phyloP scores from a whole-genome alignment of 441 rosid genomes.

The Macaranga tanarius region DNA sequence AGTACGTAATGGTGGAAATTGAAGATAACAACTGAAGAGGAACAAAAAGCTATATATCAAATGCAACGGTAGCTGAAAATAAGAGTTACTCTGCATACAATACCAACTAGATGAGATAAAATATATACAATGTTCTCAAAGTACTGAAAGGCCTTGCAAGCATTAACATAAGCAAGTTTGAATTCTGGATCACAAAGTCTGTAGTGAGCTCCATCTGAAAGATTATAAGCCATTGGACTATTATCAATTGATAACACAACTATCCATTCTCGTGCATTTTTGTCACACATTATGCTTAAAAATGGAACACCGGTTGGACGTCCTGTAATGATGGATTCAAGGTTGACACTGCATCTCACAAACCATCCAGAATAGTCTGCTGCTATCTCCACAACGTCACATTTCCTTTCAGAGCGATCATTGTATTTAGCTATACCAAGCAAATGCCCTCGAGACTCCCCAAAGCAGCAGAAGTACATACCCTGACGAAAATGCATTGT shows the following conservation, averaged over 20 bases:
- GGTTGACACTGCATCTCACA: neutral
- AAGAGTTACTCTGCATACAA: too few relatives aligned
- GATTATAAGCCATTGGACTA: neutral
- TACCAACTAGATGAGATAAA: neutral
- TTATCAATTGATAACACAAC: neutral
- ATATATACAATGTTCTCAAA: neutral
- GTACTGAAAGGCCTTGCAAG: neutral
- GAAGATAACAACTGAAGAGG: too few relatives aligned
- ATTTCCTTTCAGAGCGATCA: neutral
- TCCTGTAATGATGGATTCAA: neutral
- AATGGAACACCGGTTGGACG: neutral
- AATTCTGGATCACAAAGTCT: constrained; percentile 1
- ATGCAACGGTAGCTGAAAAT: too few relatives aligned
- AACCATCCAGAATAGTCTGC: neutral
- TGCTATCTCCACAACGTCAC: neutral
- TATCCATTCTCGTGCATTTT: neutral
- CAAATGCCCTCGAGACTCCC: neutral
- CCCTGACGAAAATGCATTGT: too few relatives aligned
- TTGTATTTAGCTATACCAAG: neutral
- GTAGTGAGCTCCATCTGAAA: neutral
- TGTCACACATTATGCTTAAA: neutral
- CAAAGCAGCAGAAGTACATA: neutral
- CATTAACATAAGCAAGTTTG: neutral
- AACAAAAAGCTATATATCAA: neutral
- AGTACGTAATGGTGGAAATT: too few relatives aligned